Evolutionary conservation across 1,284 basidiomycete species (phyloP), one percentile per base, ranked within the genome.

Genomic region (Trametes sp.): DNA sequence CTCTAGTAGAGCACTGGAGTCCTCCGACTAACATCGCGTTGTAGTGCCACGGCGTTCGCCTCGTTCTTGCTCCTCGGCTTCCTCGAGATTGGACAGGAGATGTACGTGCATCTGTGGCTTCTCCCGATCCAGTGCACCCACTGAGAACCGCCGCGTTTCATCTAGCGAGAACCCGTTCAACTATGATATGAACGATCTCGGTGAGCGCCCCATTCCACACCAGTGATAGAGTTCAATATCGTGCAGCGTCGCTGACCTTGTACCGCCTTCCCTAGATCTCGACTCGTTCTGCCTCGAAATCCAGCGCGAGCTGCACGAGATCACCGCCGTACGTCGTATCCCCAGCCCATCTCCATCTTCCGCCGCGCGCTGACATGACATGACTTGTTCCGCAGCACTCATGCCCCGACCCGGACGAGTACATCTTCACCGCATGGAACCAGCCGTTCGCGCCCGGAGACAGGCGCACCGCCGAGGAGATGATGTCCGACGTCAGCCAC

Each of bases 81-180:
- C 82, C 80, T 90, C 23, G 88, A 90, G 70, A 89, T 90, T 57
- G 87, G 87, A 28, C 84, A 86, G 68, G 87, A 90, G 71, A 87
- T 89, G 85, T 87, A 64, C 36, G 82, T 75, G n/a, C 19, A 50
- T 42, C 55, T 55, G 24, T 31, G 48, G 9, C 52, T 29, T 50
- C 36, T 26, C 60, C 24, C 42, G 44, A 36, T 42, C 45, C 11
- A 41, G 14, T 4, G 23, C 45, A 46, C 24, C 23, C 45, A 46
- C 45, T 46, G 3, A 31, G 41, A n/a, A 14, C 38, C 13, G 35
- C 19, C 28, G 23, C 24, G 45, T 42, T 56, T 24, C 33, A 31
- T 56, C 7, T 68, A 87, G 85, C 69, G 87, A 89, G 74, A 87
- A 89, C 69, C 88, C 87, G 0, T 89, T 89, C 79, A 84, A 86